These are phyloP conservation scores for Kentomonas sorsogonicus DNA, from an alignment of 208 protist genomes.

Conservation along the genomic window DNA sequence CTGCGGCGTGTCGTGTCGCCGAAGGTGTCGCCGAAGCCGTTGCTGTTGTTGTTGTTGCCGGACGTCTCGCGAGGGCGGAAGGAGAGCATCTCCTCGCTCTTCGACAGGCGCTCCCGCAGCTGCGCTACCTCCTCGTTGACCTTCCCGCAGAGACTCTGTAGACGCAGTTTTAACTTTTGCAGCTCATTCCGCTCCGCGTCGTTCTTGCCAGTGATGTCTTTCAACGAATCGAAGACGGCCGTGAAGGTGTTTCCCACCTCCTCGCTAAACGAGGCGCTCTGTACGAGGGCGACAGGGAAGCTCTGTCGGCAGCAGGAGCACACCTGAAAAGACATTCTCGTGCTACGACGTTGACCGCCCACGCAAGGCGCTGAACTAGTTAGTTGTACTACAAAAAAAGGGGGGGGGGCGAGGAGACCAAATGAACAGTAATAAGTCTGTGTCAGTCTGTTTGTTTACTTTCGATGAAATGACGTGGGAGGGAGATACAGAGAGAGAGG, in stretches of 20 bases:
- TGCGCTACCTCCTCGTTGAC: slow-evolving; percentile 67
- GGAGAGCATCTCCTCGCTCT: slow-evolving; percentile 18
- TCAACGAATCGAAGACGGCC: slow-evolving; percentile 32
- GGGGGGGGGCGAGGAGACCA: no score
- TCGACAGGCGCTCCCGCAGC: slow-evolving; percentile 24
- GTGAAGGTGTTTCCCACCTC: slow-evolving; percentile 53
- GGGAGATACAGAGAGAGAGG: no score
- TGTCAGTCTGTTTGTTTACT: slow-evolving; percentile 4
- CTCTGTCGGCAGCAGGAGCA: slow-evolving; percentile 74
- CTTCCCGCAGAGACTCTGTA: slow-evolving; percentile 62
- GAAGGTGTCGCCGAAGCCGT: neutral
- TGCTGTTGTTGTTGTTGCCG: slow-evolving; percentile 3
- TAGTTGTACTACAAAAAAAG: no score
- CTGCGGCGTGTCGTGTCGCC: no score
- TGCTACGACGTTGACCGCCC: no score
- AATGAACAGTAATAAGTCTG: no score
- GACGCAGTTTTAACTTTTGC: slow-evolving; percentile 25
- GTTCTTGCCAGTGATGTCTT: slow-evolving; percentile 27
- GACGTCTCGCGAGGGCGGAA: slow-evolving; percentile 4
- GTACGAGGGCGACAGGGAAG: slow-evolving; percentile 52
- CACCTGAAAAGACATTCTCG: slow-evolving; percentile 44
- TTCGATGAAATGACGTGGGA: no score
- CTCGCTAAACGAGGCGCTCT: slow-evolving; percentile 61
- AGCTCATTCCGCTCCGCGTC: slow-evolving; percentile 44
- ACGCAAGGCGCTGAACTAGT: no score